phyloP scores from a whole-genome alignment of 2,329 filamentous ascomycete species.

The Dothidotthia symphoricarpi region DNA sequence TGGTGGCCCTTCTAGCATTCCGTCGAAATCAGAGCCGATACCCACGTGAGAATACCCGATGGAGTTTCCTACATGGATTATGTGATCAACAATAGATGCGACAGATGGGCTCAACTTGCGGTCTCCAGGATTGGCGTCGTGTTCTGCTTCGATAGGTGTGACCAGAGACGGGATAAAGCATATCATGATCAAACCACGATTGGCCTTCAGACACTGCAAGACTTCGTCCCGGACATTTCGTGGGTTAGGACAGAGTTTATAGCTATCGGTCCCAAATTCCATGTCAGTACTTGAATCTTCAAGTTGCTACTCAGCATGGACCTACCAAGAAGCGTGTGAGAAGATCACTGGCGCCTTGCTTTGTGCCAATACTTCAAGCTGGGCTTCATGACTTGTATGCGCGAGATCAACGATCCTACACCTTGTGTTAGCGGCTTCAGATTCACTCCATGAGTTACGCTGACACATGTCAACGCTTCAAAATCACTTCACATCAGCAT shows the following conservation, averaged over 20 bases:
- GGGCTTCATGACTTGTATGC: conserved; percentile 43
- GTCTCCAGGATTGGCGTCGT: conserved; percentile 70
- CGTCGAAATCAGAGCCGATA: conserved; percentile 80
- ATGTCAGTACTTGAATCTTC: no score
- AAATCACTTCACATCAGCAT: no score
- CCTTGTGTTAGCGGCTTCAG: no score
- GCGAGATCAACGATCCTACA: no score
- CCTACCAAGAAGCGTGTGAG: no score
- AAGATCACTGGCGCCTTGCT: neutral
- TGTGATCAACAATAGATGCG: conserved; percentile 72
- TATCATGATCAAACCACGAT: conserved; percentile 77
- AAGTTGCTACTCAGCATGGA: no score
- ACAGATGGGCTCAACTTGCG: conserved; percentile 64
- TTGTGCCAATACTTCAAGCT: neutral
- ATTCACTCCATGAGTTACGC: no score
- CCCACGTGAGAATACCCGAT: conserved; percentile 86
- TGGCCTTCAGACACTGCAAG: conserved; percentile 67
- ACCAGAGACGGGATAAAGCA: conserved; percentile 83
- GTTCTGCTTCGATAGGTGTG: no score
- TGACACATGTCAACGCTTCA: no score
- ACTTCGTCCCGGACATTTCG: conserved; percentile 84
- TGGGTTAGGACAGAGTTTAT: conserved; percentile 62
- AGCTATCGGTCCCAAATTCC: no score
- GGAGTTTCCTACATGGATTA: conserved; percentile 72
- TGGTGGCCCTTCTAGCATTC: neutral